Evolutionary conservation across 2,329 filamentous ascomycete genomes (phyloP).

Genomic region (Colletotrichum simmondsii): DNA sequence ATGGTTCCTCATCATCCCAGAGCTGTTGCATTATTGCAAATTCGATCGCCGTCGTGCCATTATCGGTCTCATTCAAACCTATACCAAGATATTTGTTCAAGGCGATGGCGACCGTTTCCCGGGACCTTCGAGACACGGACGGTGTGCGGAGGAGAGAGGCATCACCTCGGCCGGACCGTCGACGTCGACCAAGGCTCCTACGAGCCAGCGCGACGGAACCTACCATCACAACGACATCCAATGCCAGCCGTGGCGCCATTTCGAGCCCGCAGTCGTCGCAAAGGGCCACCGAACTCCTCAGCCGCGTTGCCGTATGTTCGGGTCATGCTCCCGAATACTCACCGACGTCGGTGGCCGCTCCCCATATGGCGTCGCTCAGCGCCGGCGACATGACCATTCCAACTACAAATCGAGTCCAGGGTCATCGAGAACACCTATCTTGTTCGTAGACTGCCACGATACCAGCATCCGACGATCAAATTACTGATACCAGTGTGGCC

Average conservation of each 20-base stretch:
- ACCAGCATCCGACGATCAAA: not conserved
- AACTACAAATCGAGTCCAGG: constrained; percentile 34
- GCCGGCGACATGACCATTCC: constrained; percentile 46
- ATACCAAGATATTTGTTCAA: not conserved
- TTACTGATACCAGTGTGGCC: constrained; percentile 8
- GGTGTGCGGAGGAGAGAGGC: constrained; percentile 46
- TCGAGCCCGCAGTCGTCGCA: constrained; percentile 59
- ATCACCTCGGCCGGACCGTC: constrained; percentile 49
- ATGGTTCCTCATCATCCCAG: not conserved
- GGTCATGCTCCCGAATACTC: constrained; percentile 24
- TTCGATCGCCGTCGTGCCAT: not conserved
- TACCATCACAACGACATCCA: constrained; percentile 64
- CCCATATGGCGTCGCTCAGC: constrained; percentile 48
- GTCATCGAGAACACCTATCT: constrained; percentile 9
- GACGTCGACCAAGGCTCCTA: constrained; percentile 63
- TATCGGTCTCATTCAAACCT: not conserved
- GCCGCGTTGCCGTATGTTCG: constrained; percentile 62
- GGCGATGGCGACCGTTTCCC: constrained; percentile 24
- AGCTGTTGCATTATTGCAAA: not conserved
- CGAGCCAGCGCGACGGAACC: constrained; percentile 67
- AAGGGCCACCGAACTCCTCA: constrained; percentile 65
- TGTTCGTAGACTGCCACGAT: constrained; percentile 20
- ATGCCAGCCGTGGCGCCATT: constrained; percentile 62
- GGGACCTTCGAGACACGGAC: constrained; percentile 24
- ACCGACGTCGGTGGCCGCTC: constrained; percentile 42